Evolutionary conservation across 2,329 filamentous ascomycete genomes (phyloP).

Genomic region (Fonsecaea erecta): DNA sequence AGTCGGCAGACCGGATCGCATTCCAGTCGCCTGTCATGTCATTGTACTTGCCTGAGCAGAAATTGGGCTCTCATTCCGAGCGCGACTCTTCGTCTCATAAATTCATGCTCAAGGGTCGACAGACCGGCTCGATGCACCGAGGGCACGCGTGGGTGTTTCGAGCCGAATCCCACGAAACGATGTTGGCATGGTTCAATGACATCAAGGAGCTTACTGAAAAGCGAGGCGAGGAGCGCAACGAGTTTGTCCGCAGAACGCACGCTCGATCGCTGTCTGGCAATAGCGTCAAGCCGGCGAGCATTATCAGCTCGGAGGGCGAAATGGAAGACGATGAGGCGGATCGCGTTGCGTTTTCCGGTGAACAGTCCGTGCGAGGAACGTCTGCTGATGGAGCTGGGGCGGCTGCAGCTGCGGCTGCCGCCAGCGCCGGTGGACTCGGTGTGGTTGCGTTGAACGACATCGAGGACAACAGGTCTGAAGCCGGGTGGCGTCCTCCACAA

Average conservation of each 20-base stretch:
- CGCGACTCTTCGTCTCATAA: constrained; percentile 88
- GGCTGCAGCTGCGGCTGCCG: constrained; percentile 40
- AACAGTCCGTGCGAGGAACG: constrained; percentile 42
- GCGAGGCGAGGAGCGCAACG: constrained; percentile 82
- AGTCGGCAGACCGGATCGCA: constrained; percentile 87
- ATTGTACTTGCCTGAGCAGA: constrained; percentile 90
- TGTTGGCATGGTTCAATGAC: constrained; percentile 96
- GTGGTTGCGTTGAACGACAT: constrained; percentile 40
- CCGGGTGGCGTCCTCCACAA: constrained; percentile 50
- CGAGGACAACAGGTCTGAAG: constrained; percentile 38
- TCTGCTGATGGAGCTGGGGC: constrained; percentile 40
- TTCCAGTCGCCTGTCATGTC: constrained; percentile 93
- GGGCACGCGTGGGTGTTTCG: constrained; percentile 72
- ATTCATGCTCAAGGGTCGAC: constrained; percentile 95
- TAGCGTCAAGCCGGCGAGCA: constrained; percentile 61
- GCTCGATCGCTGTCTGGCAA: constrained; percentile 74
- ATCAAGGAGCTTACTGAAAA: constrained; percentile 89
- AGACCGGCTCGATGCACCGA: constrained; percentile 90
- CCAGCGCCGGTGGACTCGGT: constrained; percentile 44
- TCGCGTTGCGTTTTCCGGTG: constrained; percentile 67
- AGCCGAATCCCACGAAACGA: constrained; percentile 79
- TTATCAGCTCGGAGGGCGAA: constrained; percentile 73
- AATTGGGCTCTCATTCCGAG: constrained; percentile 87
- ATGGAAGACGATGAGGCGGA: constrained; percentile 76
- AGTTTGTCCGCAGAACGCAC: constrained; percentile 77